These are phyloP conservation scores for Capronia americana DNA, from an alignment of 2,329 filamentous ascomycete genomes.

Conservation along the genomic window DNA sequence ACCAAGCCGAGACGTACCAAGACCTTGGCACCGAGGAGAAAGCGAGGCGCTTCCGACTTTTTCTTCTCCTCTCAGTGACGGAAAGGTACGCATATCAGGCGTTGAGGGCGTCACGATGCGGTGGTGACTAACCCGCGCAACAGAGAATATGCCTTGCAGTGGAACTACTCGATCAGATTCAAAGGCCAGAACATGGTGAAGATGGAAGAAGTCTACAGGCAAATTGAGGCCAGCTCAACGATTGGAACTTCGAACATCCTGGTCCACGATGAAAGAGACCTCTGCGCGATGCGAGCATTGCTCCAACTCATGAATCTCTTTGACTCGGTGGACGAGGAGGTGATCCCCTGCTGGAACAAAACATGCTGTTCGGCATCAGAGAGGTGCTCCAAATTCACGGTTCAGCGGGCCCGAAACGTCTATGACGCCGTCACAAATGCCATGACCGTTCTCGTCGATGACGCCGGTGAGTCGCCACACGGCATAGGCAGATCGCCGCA, in stretches of 20 bases:
- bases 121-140: neutral
- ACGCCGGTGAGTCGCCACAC: neutral
- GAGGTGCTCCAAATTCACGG: constrained; percentile 2
- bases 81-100: neutral
- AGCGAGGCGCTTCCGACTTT: constrained; percentile 6
- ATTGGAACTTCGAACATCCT: neutral
- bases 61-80: constrained; percentile 20
- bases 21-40: neutral
- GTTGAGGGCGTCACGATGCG: neutral
- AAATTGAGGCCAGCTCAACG: constrained; percentile 1
- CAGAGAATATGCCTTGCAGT: constrained; percentile 15
- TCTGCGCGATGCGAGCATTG: constrained; percentile 10
- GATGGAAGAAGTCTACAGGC: constrained; percentile 14
- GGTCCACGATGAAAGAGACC: constrained; percentile 15
- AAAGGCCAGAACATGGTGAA: constrained; percentile 12
- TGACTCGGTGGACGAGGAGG: constrained; percentile 18
- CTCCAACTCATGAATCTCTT: constrained; percentile 22
- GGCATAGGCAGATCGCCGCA: neutral
- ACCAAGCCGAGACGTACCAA: constrained; percentile 15
- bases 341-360: constrained; percentile 22
- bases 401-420: constrained; percentile 9
- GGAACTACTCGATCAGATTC: constrained; percentile 19
- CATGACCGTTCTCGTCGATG: neutral
- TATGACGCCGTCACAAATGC: constrained; percentile 4
- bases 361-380: constrained; percentile 8